Conservation (phyloP, 75 land plant species). For the Pseudotsuga menziesii region DNA sequence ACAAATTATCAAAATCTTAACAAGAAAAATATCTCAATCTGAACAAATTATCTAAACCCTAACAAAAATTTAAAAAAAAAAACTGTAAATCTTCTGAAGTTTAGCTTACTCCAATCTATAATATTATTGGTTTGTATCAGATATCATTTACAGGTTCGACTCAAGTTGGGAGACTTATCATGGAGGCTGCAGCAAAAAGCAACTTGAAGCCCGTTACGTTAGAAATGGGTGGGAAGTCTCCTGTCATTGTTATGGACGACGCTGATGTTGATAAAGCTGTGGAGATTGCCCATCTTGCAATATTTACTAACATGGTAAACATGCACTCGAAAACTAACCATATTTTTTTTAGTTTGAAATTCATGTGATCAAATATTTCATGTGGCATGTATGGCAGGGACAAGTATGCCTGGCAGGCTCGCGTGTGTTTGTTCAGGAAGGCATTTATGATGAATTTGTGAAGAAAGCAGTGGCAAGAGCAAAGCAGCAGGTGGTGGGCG, state of each 20-base stretch:
- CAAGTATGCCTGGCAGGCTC: conserved; percentile 21
- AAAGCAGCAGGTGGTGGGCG: conserved; percentile 15
- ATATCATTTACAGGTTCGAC: conserved; percentile 87
- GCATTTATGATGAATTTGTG: conserved; percentile 22
- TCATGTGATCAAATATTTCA: neutral
- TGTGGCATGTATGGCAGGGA: conserved; percentile 11
- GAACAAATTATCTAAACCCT: too few relatives aligned
- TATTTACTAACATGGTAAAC: conserved; percentile 32
- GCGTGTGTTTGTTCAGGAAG: conserved; percentile 25
- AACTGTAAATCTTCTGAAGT: too few relatives aligned
- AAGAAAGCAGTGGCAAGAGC: conserved; percentile 13
- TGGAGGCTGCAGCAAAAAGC: conserved; percentile 82
- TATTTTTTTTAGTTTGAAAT: too few relatives aligned
- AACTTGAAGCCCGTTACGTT: conserved; percentile 76
- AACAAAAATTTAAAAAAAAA: too few relatives aligned
- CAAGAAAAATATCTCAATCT: too few relatives aligned
- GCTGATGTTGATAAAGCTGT: conserved; percentile 69
- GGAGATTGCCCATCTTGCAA: conserved; percentile 52
- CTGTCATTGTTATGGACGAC: conserved; percentile 74
- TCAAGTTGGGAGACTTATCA: conserved; percentile 58
- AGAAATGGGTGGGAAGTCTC: conserved; percentile 91
- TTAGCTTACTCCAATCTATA: too few relatives aligned
- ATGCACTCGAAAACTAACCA: neutral
- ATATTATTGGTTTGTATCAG: conserved; percentile 19
- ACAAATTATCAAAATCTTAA: too few relatives aligned